Base-by-base conservation (phyloP, 192 early-diverging fungal genomes). In the Coemansia sp. region DNA sequence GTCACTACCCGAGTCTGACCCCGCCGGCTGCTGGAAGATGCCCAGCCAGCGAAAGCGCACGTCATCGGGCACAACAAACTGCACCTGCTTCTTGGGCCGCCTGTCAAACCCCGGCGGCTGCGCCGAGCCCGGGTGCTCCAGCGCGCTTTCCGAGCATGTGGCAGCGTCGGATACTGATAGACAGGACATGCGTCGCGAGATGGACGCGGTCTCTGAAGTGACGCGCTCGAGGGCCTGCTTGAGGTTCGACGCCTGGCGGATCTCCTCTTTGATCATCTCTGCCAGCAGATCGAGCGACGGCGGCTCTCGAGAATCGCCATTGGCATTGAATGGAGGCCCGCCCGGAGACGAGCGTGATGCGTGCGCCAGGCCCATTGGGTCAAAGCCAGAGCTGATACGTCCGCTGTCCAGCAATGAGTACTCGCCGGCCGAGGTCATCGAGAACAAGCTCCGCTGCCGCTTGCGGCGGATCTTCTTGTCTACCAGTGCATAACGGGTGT, bases 241-340 rank as follows among this genome's bases (percentile, higher is more conserved):
- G 6, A 73, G 58, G 14, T 49, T 47, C 36, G 69, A 73, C 25
- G 69, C 69, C 54, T 73, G 69, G 6, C 69, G 69, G 19, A 73
- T 65, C 51, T 73, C 69, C 54, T 73, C 69, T 16, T 73, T 73
- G 38, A 73, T 65, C 69, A 73, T 73, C 14, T 73, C 69, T 0
- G 63, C 62, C 30, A 73, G 54, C 38, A 73, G 33, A 18, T 73
- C 69, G 18, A 73, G 40, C 28, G 69, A 65, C 13, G 62, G 62
- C 18, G 63, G 50, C 16, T 65, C 62, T 9, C 46, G 41, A 3
- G 56, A 21, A 32, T 59, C 45, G 1, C 19, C 27, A 23, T 38
- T 51, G 29, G 30, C 27, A 3, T 47, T 34, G 7, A 36, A 38
- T 0, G 51, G 27, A n/a, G n/a, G n/a, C n/a, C n/a, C n/a, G n/a